Evolutionary conservation across 2,329 filamentous ascomycete species (phyloP).

Genomic region (Microdochium trichocladiopsis): DNA sequence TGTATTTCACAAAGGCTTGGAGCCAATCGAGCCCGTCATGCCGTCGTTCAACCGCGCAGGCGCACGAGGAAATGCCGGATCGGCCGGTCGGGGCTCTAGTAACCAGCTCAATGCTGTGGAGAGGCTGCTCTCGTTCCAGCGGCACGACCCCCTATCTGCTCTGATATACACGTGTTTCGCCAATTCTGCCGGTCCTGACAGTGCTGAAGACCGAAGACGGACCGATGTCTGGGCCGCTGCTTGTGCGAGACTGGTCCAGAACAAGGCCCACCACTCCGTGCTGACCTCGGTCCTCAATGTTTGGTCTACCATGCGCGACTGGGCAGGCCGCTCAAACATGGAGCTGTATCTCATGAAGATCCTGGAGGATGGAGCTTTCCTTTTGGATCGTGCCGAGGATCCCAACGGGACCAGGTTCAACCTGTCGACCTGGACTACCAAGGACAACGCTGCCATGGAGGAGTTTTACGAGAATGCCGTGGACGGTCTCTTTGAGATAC

Average conservation of each 20-base stretch:
- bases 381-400: slow-evolving; percentile 79
- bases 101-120: slow-evolving; percentile 62
- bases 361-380: slow-evolving; percentile 84
- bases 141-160: slow-evolving; percentile 78
- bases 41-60: slow-evolving; percentile 54
- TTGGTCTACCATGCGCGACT: slow-evolving; percentile 81
- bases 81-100: slow-evolving; percentile 37
- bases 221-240: slow-evolving; percentile 84
- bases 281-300: slow-evolving; percentile 79
- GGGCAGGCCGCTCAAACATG: slow-evolving; percentile 83
- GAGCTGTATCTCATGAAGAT: slow-evolving; percentile 95
- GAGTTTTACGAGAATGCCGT: slow-evolving; percentile 85
- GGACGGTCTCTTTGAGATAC: slow-evolving; percentile 72
- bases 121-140: slow-evolving; percentile 79
- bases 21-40: slow-evolving; percentile 77
- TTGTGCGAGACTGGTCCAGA: slow-evolving; percentile 74
- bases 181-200: slow-evolving; percentile 75
- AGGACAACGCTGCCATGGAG: slow-evolving; percentile 76
- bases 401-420: slow-evolving; percentile 66
- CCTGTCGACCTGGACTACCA: slow-evolving; percentile 64
- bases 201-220: slow-evolving; percentile 70
- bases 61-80: slow-evolving; percentile 34
- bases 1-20: slow-evolving; percentile 69
- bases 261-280: slow-evolving; percentile 71
- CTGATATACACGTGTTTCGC: slow-evolving; percentile 86